Base-by-base conservation (phyloP, 1,139 yeast species). In the Zygosaccharomyces pseudobailii region DNA sequence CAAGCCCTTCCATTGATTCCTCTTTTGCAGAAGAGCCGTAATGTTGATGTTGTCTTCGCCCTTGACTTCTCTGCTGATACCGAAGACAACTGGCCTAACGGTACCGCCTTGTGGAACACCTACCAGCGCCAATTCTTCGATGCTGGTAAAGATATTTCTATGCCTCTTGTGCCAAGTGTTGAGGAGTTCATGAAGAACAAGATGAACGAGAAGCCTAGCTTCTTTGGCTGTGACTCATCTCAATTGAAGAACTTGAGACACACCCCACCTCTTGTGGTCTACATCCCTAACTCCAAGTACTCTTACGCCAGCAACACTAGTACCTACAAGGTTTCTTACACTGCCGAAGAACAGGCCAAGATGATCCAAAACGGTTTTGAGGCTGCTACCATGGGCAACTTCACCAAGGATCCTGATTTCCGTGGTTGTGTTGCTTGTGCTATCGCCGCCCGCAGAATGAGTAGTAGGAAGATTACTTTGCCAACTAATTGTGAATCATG, bases 361-460 rank as follows among this genome's bases (percentile, higher is more conserved):
- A 73, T 87, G 70, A 79, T 88, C 51, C 71, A 75, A 57, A 89
- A 88, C 64, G 96, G 96, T 7, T 87, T 84, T 62, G 90, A 85
- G 63, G 77, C 78, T 25, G 78, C 84, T 25, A 76, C 95, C 1
- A 79, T 87, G 64, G 74, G 76, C 55, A 87, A 87, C 65, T 70
- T 79, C 38, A 84, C 96, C 3, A 69, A 82, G 39, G 95, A 86
- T 59, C 66, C 71, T 1, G 83, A 84, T 43, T 89, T 88, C 83
- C 74, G 78, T 44, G 76, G 84, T 4, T 89, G 96, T 72, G 79
- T 88, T 42, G 87, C 88, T 0, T 89, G 97, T 72, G 96, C 96
- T 7, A 79, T 88, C 45, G 74, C 88, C 49, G 83, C 87, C 66
- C 80, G 96, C 63, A 80, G 84, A 43, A 82, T 83, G 62, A 94